Base-by-base conservation (phyloP, 2,329 filamentous ascomycete species). In the Colletotrichum simmondsii region DNA sequence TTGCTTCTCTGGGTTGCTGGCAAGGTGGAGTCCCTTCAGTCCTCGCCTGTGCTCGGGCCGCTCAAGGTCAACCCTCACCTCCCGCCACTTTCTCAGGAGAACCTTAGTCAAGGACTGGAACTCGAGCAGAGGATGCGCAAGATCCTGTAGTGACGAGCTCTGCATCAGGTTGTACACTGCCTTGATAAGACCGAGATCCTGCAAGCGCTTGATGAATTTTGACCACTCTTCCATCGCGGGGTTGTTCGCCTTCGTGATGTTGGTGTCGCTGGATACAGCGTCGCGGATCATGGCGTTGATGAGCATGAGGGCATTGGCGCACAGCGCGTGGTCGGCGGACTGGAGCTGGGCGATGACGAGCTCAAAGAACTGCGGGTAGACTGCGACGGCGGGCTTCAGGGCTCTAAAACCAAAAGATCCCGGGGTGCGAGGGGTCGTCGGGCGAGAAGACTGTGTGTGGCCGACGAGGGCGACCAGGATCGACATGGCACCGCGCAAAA, bases 211-310 rank as follows among this genome's bases (percentile, higher is more conserved):
- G 82, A 99, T 95, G 78, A 98, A 97, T 78, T 94, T 97, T 61
- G 95, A 94, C 95, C 97, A 98, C 78, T 98, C 96, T 73, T 94
- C 92, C 19, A 82, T 84, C 1, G 83, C 79, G 4, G 80, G 81
- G 59, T 75, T 76, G 42, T 78, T 77, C 4, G 75, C 74, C 26
- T 81, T 79, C 65, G 79, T 77, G 16, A 72, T 74, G 8, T 75
- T 71, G 56, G 87, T 87, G 65, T 96, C 94, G 78, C 90, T 92
- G 32, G 93, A 93, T 64, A 98, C 92, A 5, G 95, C 94, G 81
- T 99, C 97, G 65, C 97, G 90, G 86, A 98, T 97, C 59, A 99
- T 87, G 0, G 96, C 95, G 81, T 99, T 99, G 82, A 99, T 94
- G 70, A 99, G 87, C 87, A 98, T 97, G 66, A 99, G 88, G 1